Evolutionary conservation across 73 alveolate species (phyloP).

Genomic region (Symbiodinium natans): DNA sequence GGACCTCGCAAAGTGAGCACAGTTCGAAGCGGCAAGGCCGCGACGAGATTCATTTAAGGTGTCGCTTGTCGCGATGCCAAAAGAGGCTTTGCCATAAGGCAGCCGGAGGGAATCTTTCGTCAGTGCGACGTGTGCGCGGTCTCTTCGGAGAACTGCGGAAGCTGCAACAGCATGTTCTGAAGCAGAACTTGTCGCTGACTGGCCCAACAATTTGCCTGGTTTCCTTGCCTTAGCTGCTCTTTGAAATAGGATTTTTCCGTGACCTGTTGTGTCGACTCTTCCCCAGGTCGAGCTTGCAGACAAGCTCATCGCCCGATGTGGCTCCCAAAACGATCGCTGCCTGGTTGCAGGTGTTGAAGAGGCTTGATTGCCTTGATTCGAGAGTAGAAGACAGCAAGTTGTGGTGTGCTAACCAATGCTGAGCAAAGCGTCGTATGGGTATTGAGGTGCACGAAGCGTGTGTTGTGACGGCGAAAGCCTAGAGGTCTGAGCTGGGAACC

Average conservation of each 20-base stretch:
- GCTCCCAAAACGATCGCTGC: not conserved
- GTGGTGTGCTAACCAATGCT: no score
- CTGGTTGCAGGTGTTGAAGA: no score
- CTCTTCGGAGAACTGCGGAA: not conserved
- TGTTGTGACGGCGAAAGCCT: no score
- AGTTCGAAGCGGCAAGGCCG: not conserved
- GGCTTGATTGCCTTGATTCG: no score
- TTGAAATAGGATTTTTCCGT: no score
- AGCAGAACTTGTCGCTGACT: not conserved
- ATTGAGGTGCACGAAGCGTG: no score
- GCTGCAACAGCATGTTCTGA: not conserved
- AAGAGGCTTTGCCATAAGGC: not conserved
- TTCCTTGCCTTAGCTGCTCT: no score
- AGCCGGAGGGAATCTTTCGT: not conserved
- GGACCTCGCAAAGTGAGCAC: not conserved
- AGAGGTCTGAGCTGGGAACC: not conserved
- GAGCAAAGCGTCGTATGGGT: no score
- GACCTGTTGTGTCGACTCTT: not conserved
- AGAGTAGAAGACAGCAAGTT: no score
- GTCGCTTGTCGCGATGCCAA: not conserved
- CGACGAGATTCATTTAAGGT: not conserved
- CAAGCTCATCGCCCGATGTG: not conserved
- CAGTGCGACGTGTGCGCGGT: no score
- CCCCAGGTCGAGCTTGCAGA: not conserved
- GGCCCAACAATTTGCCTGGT: no score